Evolutionary conservation across 192 early-diverging fungal species (phyloP), one percentile per base, ranked within the genome.

Genomic region (Coemansia erecta): DNA sequence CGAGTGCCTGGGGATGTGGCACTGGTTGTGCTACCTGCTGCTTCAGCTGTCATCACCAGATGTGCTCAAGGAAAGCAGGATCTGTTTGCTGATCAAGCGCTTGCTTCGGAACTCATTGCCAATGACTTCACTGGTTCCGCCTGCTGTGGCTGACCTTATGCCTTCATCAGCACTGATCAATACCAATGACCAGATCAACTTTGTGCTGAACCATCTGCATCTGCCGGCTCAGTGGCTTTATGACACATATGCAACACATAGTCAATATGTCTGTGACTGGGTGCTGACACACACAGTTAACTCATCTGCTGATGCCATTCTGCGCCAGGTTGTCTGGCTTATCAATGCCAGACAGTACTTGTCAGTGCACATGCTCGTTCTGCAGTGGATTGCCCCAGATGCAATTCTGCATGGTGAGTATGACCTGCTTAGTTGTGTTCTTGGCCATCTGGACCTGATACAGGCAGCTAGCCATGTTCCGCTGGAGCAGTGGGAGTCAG

Each of bases 1-100:
- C 13, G 91, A 94, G 76, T 45, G 52, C 0, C 46, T 91, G 26
- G 93, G 91, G 0, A 65, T 92, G 21, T 94, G 90, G 89, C 68
- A 91, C 74, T 83, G 4, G 60, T 91, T 49, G 89, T 87, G 58
- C 61, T 95, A 47, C 71, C n/a, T n/a, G n/a, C n/a, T n/a, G n/a
- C n/a, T n/a, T n/a, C n/a, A n/a, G n/a, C n/a, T n/a, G n/a, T n/a
- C 80, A 8, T 57, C 80, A 9, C 54, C 64, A 33, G 44, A 55
- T 0, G 12, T 37, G 2, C 70, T 72, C 17, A 73, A 83, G 6
- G 81, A 78, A 18, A 40, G 60, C 12, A 65, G 82, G 0, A 80
- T 92, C 26, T 77, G 77, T 4, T 49, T 64, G 2, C 40, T 71
- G 24, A 31, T 73, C 4, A 59, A 72, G 40, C 65, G 73, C 12